Evolutionary conservation across 208 protist species (phyloP).

Genomic region (Acanthamoeba royreba): DNA sequence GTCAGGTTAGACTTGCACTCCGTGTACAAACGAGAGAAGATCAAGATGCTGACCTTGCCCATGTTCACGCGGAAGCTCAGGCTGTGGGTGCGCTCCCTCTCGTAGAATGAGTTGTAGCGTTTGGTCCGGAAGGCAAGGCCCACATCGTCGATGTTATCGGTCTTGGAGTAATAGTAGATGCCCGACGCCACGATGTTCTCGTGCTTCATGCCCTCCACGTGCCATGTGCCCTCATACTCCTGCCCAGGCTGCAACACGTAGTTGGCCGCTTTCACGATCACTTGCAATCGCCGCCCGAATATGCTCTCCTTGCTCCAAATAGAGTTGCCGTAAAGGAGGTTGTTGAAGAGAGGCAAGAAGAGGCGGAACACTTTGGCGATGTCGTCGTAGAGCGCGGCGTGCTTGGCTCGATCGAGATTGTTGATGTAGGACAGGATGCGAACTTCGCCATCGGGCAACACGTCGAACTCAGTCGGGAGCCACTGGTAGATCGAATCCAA

Average conservation of each 20-base stretch:
- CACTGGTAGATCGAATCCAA: slow-evolving; percentile 56
- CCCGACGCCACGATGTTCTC: slow-evolving; percentile 66
- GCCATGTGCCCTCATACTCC: slow-evolving; percentile 51
- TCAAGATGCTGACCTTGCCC: background rate
- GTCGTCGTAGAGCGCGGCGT: slow-evolving; percentile 52
- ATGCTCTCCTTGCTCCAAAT: background rate
- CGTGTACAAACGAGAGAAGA: background rate
- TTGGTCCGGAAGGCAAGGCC: slow-evolving; percentile 52
- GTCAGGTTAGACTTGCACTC: background rate
- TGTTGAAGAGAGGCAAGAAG: slow-evolving; percentile 63
- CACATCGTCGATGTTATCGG: slow-evolving; percentile 48
- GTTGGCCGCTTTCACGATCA: slow-evolving; percentile 72
- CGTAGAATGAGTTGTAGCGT: background rate
- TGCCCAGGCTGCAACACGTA: slow-evolving; percentile 49
- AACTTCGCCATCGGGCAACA: slow-evolving; percentile 49
- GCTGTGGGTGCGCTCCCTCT: background rate
- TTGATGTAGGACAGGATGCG: slow-evolving; percentile 66
- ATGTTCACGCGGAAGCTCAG: background rate
- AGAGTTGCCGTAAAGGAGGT: background rate
- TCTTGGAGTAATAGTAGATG: slow-evolving; percentile 65
- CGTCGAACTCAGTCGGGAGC: slow-evolving; percentile 65
- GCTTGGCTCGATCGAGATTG: slow-evolving; percentile 55
- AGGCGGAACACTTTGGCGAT: slow-evolving; percentile 44
- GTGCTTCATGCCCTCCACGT: slow-evolving; percentile 71
- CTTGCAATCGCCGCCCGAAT: slow-evolving; percentile 41